Evolutionary conservation across 768 basidiomycete genomes (phyloP), one percentile per base, ranked within the genome.

Genomic region (Rhizopogon sp.): DNA sequence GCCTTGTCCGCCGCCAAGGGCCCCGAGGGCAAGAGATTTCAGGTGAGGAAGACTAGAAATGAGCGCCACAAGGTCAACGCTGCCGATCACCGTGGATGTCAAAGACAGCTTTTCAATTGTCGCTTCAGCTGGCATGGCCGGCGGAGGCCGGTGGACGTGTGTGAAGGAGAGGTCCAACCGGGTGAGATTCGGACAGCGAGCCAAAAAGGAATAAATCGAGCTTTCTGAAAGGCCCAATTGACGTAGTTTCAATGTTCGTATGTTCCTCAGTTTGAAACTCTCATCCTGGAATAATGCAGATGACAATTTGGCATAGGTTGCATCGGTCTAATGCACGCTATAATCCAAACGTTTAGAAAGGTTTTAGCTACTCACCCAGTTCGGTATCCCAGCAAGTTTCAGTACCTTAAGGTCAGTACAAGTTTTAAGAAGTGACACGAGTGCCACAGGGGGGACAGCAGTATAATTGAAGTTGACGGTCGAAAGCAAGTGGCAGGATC

Each of bases 151-250:
- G 43, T 71, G 78, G 33, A 85, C 63, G 13, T 61, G 60, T 2
- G 85, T 89, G 68, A 86, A 89, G 5, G 87, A 87, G 14, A 84
- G 59, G 58, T 89, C 87, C 13, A 89, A 69, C 25, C 78, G 78
- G 39, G 66, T 66, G 17, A 88, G 58, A 47, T 76, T 73, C 2
- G 84, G 84, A 57, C 76, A 83, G 16, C 72, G 58, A 0, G 66
- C 56, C 6, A 84, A 60, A 11, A 84, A 63, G 6, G 67, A 57
- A 42, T 67, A 65, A 13, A 87, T 53, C 0, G 81, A 74, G 2
- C 59, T 56, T 55, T 87, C 85, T 8, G 80, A 76, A 35, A 88
- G 64, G 2, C 68, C 60, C 2, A 78, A 76, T 52, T 81, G 79
- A 22, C 82, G 77, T 7, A 89, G 69, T 62, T 89, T 88, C 35